These are phyloP conservation scores for Vigna hirtella DNA, from an alignment of 306 rosid genomes.

Conservation along the genomic window DNA sequence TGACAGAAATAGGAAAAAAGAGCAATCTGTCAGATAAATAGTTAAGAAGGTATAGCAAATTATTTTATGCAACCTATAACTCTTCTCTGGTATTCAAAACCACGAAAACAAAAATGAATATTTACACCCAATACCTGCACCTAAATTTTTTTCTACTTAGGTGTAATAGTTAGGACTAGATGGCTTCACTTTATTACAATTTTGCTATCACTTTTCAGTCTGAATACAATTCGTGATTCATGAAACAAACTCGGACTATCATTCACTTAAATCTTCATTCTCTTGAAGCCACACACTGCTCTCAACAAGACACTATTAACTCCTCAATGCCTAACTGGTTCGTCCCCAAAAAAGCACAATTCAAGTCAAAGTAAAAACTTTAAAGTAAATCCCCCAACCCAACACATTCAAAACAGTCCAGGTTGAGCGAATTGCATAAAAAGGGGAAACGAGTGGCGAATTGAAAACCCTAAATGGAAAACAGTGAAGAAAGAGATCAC, in stretches of 20 bases:
- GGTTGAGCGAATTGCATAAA: slow-evolving; percentile 11
- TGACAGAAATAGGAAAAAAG: slow-evolving; percentile 28
- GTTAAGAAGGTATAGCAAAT: background rate
- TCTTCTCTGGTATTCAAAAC: background rate
- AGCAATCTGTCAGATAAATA: slow-evolving; percentile 39
- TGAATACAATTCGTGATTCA: background rate
- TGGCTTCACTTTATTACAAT: background rate
- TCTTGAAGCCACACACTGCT: background rate
- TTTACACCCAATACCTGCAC: background rate
- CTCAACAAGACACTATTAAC: background rate
- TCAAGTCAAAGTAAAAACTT: slow-evolving; percentile 36
- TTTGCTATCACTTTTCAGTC: background rate
- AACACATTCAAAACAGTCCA: slow-evolving; percentile 34
- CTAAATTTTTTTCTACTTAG: background rate
- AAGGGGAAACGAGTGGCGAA: background rate
- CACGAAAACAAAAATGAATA: background rate
- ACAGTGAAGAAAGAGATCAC: slow-evolving; percentile 40
- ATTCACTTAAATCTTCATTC: slow-evolving; percentile 1
- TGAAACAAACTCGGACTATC: background rate
- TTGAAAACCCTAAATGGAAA: slow-evolving; percentile 37
- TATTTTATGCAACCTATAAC: background rate
- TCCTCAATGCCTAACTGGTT: slow-evolving; percentile 8
- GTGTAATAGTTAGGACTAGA: background rate
- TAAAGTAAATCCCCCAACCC: slow-evolving; percentile 20
- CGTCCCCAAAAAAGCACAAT: background rate